Percentiles rank a stretch among this genome's conserved stretches.
Evolutionary conservation across 495 filamentous ascomycete genomes (phyloP).

Genomic region (Trichoderma erinaceum): DNA sequence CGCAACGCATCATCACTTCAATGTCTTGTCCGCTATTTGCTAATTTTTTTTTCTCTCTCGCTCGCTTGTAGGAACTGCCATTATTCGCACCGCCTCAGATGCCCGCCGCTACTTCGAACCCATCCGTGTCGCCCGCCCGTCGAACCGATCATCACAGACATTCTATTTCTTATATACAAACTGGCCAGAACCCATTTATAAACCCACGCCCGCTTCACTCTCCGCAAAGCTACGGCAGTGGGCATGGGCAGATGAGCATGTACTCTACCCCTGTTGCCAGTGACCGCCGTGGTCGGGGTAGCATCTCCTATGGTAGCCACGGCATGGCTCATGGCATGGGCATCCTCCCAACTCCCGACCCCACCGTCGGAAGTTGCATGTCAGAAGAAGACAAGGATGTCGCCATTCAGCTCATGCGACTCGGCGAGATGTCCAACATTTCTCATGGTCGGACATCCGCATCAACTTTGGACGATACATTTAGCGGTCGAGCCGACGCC

Average conservation of each 20-base stretch:
- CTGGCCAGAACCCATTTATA: slow-evolving; percentile 65
- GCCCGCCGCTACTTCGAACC: slow-evolving; percentile 78
- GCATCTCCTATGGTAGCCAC: slow-evolving; percentile 44
- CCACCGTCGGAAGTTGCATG: slow-evolving; percentile 88
- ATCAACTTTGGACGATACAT: slow-evolving; percentile 88
- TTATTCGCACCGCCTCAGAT: slow-evolving; percentile 92
- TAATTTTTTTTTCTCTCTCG: slow-evolving; percentile 21
- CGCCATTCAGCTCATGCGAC: slow-evolving; percentile 87
- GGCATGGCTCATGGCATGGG: slow-evolving; percentile 28
- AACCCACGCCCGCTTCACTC: slow-evolving; percentile 69
- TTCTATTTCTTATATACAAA: slow-evolving; percentile 63
- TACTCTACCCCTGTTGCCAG: slow-evolving; percentile 55
- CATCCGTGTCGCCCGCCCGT: slow-evolving; percentile 87
- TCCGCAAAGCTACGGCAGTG: slow-evolving; percentile 64
- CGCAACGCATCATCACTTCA: slow-evolving; percentile 19
- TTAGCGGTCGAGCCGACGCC: slow-evolving; percentile 79
- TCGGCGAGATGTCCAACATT: slow-evolving; percentile 86
- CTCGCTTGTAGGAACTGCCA: slow-evolving; percentile 69
- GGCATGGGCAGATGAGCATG: slow-evolving; percentile 36
- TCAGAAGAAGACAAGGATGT: slow-evolving; percentile 99
- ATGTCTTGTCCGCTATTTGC: slow-evolving; percentile 18
- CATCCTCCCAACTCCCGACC: slow-evolving; percentile 78
- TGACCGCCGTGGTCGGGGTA: slow-evolving; percentile 60
- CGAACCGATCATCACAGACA: slow-evolving; percentile 50
- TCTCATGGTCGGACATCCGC: slow-evolving; percentile 85